These are phyloP conservation scores for Puccinia triticina DNA, from an alignment of 1,284 basidiomycete genomes.

Conservation along the genomic window DNA sequence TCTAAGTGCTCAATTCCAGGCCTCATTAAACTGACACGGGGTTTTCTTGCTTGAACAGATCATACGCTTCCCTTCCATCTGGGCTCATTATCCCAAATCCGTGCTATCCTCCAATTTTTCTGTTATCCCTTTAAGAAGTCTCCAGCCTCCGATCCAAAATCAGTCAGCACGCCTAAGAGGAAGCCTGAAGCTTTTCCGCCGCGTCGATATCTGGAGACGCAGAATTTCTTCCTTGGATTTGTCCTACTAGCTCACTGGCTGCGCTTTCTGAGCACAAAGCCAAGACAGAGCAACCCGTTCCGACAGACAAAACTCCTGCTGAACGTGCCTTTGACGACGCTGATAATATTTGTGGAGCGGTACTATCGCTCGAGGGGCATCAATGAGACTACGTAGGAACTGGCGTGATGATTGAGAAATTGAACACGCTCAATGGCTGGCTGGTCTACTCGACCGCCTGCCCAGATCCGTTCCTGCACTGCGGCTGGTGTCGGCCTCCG, in stretches of 20 bases:
- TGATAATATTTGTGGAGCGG: neutral
- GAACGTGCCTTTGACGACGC: neutral
- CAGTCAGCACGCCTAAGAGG: too few relatives aligned
- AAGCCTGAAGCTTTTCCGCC: slow-evolving; percentile 11
- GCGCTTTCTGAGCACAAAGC: neutral
- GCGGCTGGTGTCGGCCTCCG: too few relatives aligned
- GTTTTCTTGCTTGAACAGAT: slow-evolving; percentile 8
- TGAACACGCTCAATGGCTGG: slow-evolving; percentile 20
- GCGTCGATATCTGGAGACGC: neutral
- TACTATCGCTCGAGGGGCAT: slow-evolving; percentile 5
- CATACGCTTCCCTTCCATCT: slow-evolving; percentile 32
- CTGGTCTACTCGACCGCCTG: slow-evolving; percentile 28
- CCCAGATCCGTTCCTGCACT: slow-evolving; percentile 17
- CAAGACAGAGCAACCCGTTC: neutral
- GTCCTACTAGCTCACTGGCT: neutral
- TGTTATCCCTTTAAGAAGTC: too few relatives aligned
- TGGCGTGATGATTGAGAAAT: too few relatives aligned
- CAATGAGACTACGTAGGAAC: slow-evolving; percentile 8
- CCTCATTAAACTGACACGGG: neutral
- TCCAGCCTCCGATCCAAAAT: too few relatives aligned
- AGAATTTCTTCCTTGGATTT: neutral
- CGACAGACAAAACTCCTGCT: too few relatives aligned
- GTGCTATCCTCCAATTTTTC: too few relatives aligned
- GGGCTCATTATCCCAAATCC: too few relatives aligned
- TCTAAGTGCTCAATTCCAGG: neutral